Evolutionary conservation across 805 yeast species (phyloP), one percentile per base, ranked within the genome.

Genomic region (Crinitomyces ghanaensis): DNA sequence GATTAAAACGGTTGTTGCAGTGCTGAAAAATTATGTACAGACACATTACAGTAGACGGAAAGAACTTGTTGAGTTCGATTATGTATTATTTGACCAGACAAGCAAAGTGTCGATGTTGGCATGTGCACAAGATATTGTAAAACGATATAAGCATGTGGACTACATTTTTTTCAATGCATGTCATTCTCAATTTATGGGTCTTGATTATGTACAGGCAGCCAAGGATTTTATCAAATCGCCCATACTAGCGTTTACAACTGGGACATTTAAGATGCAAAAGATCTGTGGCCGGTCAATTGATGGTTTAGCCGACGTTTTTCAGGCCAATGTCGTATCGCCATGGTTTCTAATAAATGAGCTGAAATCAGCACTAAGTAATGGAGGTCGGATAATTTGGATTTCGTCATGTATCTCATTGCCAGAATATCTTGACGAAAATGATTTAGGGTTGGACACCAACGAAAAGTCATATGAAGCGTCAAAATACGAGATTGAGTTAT

Each of bases 241-340:
- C 3, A 57, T 84, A 19, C 71, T 72, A 30, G 91, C 91, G 2
- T 88, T 78, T n/a, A 91, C 97, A 0, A 73, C 70, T 38, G 96
- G 95, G 6, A 73, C 75, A 2, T 86, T 81, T 59, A 85, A 88
- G 56, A 67, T 79, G 24, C 97, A 91, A 62, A 65, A 69, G 37
- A 66, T 72, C 12, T 95, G 96, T 3, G 75, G 77, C 17, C 73
- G 69, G 48, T 72, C 94, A 1, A 33, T 14, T 9, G 98, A 91
- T 56, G 85, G 72, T 0, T 46, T 88, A 63, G 96, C 97, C 1
- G 60, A 80, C 19, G 84, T 85, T 3, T 91, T 88, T 61, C 94
- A 91, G 57, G 93, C 91, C 4, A 91, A 91, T 51, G 95, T 88
- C n/a, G 83, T 91, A 59, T 95, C 94, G 0, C 97, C 97, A 2